Base-by-base conservation (phyloP, 78 protist species). In the Neovahlkampfia damariscottae region DNA sequence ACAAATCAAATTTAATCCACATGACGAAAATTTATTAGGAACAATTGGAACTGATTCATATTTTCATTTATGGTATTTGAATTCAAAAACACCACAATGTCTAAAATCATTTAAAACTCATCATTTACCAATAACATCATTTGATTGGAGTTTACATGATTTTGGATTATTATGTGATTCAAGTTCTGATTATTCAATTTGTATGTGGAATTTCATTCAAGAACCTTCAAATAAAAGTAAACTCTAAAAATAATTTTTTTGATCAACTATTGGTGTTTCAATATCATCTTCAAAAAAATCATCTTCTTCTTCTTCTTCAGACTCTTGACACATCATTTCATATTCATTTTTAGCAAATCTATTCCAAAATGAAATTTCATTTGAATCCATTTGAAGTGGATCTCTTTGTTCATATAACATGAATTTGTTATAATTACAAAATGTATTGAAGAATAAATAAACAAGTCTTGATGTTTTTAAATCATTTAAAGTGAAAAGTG, bases 261-360 rank as follows among this genome's bases (percentile, higher is more conserved):
- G 34, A 19, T n/a, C 19, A 19, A 19, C 62, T n/a, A 50, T 50
- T n/a, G n/a, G n/a, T n/a, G n/a, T n/a, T n/a, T 50, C 62, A n/a
- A 19, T 19, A 50, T 50, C 62, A 19, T 50, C 62, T 19, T 50
- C 19, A 50, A 19, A 19, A 50, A n/a, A 19, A n/a, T 50, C 62
- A 50, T n/a, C 19, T 19, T 50, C 19, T 19, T 50, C 62, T 41
- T 80, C 81, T 10, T 70, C 82, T 8, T 77, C 88, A 0, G 76
- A 83, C 28, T 84, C 89, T 58, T 72, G 76, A 0, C 88, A 50
- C 40, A 92, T 83, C 37, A 79, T 80, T 39, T 88, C 92, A 40
- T 93, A 93, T 76, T 93, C 96, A 4, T 38, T 80, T 19, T 77
- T 77, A 8, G 94, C 94, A 74, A 83, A 93, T 59, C 93, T 83